Evolutionary conservation across 495 filamentous ascomycete genomes (phyloP), one percentile per base, ranked within the genome.

Genomic region (Cenococcum geophilum): DNA sequence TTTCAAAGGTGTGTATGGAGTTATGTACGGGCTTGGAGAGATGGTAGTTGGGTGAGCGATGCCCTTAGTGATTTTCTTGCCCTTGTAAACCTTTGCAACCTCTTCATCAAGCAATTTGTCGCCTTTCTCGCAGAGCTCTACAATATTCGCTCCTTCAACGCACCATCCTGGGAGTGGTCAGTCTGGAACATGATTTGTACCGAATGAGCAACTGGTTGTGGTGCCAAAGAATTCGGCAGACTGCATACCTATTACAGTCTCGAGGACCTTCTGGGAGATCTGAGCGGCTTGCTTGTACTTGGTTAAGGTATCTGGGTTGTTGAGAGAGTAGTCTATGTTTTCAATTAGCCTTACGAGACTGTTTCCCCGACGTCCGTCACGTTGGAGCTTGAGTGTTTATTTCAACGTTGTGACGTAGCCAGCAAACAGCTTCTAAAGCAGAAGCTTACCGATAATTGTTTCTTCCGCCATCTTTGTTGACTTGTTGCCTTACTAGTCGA

Each of bases 261-360:
- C 89, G 43, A 98, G 84, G 62, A 95, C 92, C 77, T 90, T 93
- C 73, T 96, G 89, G 40, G 93, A 93, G 76, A 98, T 97, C 68
- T 84, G 80, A 53, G 89, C 93, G 42, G 93, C 95, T 64, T 87
- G 89, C 82, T 95, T 97, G 81, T 98, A 98, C 80, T 97, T 98
- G 74, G 95, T 96, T 66, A 98, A 82, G 65, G 91, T 96, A 69
- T 97, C 92, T 54, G 93, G 91, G 80, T 97, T 98, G 77, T 87
- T 89, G 71, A 97, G 82, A 62, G 90, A 83, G 80, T 97, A 95
- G 75, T 97, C 93, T 97, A 71, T 48, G 27, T 4, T 47, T 36
- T 32, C n/a, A 35, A 25, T 65, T 45, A 62, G 59, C 62, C 8
- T 8, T 47, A 55, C 42, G 23, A 1, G 12, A 32, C 14, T 10